Evolutionary conservation across 208 protist genomes (phyloP).

Genomic region (Leishmania tarentolae): DNA sequence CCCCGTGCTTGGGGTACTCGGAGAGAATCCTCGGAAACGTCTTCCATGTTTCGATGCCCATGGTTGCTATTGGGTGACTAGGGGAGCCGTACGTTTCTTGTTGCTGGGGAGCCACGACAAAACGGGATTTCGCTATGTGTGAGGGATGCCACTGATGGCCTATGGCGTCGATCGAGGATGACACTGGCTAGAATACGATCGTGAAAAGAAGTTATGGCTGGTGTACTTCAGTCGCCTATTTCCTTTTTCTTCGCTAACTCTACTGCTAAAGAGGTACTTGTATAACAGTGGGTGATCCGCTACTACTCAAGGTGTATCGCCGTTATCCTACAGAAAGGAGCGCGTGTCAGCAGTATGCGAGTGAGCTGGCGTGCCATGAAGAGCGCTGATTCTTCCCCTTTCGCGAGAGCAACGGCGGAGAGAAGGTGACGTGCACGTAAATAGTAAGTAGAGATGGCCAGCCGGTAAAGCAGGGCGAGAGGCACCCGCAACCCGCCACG

Average conservation of each 20-base stretch:
- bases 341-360: not conserved
- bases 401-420: not conserved
- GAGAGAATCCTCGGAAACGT: slow-evolving; percentile 70
- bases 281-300: not conserved
- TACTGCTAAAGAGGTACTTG: not conserved
- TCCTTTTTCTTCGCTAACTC: slow-evolving; percentile 6
- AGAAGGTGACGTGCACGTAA: not conserved
- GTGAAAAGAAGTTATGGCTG: not conserved
- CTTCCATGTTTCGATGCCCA: slow-evolving; percentile 91
- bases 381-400: not conserved
- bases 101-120: not conserved
- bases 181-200: not conserved
- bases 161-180: not conserved
- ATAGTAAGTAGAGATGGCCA: not conserved
- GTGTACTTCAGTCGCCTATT: not conserved
- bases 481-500: not conserved
- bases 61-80: slow-evolving; percentile 10
- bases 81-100: not conserved
- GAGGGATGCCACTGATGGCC: not conserved
- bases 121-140: not conserved
- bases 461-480: not conserved
- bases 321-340: not conserved
- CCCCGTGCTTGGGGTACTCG: slow-evolving; percentile 78
- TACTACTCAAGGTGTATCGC: not conserved
- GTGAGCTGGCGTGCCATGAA: not conserved